These are phyloP conservation scores for Ustilago trichophora DNA, from an alignment of 1,284 basidiomycete genomes.

Conservation along the genomic window DNA sequence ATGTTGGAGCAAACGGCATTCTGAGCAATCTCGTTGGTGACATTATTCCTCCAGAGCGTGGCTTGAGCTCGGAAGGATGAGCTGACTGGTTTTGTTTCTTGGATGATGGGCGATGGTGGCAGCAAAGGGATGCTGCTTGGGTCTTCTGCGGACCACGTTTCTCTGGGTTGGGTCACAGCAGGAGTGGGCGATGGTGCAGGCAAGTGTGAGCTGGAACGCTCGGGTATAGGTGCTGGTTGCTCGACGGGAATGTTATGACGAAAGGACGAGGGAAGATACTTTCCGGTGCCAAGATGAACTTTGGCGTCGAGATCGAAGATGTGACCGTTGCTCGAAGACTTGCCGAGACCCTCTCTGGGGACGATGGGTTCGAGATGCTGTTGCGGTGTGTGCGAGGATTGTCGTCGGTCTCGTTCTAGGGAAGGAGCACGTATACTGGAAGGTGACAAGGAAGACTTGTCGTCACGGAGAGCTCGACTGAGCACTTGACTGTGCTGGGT, in stretches of 20 bases:
- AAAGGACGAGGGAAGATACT: constrained; percentile 34
- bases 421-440: no score
- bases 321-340: constrained; percentile 3
- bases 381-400: not conserved
- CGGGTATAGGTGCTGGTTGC: constrained; percentile 24
- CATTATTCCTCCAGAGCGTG: constrained; percentile 6
- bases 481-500: constrained; percentile 5
- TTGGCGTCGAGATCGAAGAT: constrained; percentile 50
- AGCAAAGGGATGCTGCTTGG: constrained; percentile 32
- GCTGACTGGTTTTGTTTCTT: not conserved
- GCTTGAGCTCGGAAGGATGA: constrained; percentile 6
- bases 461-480: no score
- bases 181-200: not conserved
- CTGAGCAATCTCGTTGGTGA: constrained; percentile 16
- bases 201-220: constrained; percentile 30
- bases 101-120: not conserved
- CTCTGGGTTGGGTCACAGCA: not conserved
- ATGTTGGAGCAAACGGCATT: constrained; percentile 8
- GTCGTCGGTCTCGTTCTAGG: not conserved
- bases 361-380: not conserved
- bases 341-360: constrained; percentile 9
- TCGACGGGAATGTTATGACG: constrained; percentile 1
- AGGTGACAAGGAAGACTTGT: no score
- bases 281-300: constrained; percentile 12
- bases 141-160: constrained; percentile 23